Percentiles rank a stretch among this genome's conserved stretches.
Evolutionary conservation across 805 yeast genomes (phyloP).

Genomic region (Lipomyces lipofer): DNA sequence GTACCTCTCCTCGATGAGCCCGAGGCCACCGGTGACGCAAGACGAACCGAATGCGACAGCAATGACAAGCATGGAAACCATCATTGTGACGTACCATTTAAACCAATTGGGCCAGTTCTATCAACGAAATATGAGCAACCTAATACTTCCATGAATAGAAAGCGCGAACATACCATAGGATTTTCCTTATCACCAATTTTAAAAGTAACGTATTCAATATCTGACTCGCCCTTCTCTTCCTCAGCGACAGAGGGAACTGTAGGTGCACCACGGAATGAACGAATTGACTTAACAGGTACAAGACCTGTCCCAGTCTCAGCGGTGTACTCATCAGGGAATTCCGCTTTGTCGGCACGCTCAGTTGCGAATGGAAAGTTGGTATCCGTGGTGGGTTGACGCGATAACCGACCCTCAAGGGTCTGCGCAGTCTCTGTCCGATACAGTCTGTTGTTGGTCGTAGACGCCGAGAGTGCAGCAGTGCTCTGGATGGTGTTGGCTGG

Average conservation of each 20-base stretch:
- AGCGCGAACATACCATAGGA: constrained; percentile 49
- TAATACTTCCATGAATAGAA: background rate
- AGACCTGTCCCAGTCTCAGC: constrained; percentile 86
- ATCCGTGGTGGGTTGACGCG: constrained; percentile 52
- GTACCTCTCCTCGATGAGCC: constrained; percentile 63
- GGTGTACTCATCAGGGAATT: constrained; percentile 91
- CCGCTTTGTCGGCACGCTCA: constrained; percentile 37
- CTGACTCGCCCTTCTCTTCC: constrained; percentile 39
- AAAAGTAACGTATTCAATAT: constrained; percentile 79
- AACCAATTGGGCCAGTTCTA: constrained; percentile 26
- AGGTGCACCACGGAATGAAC: constrained; percentile 26
- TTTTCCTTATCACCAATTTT: constrained; percentile 78
- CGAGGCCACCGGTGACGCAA: constrained; percentile 82
- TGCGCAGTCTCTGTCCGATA: constrained; percentile 64
- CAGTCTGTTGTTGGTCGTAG: constrained; percentile 8
- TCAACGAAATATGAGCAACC: background rate
- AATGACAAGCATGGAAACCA: constrained; percentile 71
- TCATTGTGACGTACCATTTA: constrained; percentile 54
- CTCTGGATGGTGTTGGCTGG: constrained; percentile 54
- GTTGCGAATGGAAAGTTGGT: constrained; percentile 51
- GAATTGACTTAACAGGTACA: constrained; percentile 73
- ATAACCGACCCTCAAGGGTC: constrained; percentile 63
- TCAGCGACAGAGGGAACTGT: constrained; percentile 26
- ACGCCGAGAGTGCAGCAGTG: background rate
- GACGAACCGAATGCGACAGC: constrained; percentile 94